Evolutionary conservation across 208 protist genomes (phyloP), one percentile per base, ranked within the genome.

Genomic region (Trypanosoma grayi): DNA sequence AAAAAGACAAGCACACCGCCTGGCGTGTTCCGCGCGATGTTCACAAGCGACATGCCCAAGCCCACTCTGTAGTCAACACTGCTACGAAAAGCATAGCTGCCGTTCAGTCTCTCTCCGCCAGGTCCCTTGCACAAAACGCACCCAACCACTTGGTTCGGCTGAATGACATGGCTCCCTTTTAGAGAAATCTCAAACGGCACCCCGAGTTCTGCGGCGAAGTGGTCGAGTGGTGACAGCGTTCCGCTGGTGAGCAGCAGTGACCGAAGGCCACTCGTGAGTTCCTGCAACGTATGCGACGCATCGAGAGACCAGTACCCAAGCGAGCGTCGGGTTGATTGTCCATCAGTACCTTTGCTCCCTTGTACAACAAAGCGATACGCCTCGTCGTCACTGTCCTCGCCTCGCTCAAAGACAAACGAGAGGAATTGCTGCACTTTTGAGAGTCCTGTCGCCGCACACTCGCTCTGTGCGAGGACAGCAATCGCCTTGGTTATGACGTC

Each of bases 1-100:
- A 99, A 99, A 75, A 99, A 99, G 2, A 99, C 97, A 1, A 99
- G 85, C 20, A 98, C 64, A 33, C 98, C 98, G 39, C 96, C 87
- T 9, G 97, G 97, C 6, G 97, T 85, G 54, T 92, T 78, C 34
- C 90, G 82, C 24, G 74, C 46, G 14, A 98, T 31, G 68, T 97
- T 97, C n/a, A 96, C 73, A 8, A 98, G 44, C 4, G 77, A 77
- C 74, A 85, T 87, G 31, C 93, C 95, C 9, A 98, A 62, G 1
- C 70, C 84, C 14, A 71, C 45, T 18, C 84, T 68, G 70, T 97
- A 97, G 47, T 92, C 76, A 30, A 81, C 57, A 56, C 71, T 86
- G 69, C 64, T 74, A 46, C 93, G 79, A 48, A 82, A 87, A 1
- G 80, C 80, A 63, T 85, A 98, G 68, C 79, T 81, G 24, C 79